These are phyloP conservation scores for Xylaria sp. DNA, from an alignment of 2,329 filamentous ascomycete species.

Conservation along the genomic window DNA sequence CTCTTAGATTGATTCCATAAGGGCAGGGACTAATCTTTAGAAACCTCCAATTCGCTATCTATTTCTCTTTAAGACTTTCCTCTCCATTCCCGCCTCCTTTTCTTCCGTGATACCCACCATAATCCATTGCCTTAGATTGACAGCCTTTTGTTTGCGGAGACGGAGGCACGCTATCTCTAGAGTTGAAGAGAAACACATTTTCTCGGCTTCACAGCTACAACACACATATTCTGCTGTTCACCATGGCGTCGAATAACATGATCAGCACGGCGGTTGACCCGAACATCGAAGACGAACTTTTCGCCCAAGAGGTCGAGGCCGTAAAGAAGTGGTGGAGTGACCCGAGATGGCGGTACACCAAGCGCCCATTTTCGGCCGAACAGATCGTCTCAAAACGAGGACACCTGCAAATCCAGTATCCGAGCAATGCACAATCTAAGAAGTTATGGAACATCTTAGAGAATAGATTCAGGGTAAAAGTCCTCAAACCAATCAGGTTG, in stretches of 20 bases:
- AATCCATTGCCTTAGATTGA: constrained; percentile 19
- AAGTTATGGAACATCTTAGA: constrained; percentile 96
- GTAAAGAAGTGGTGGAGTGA: constrained; percentile 96
- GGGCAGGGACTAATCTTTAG: constrained; percentile 7
- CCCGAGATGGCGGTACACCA: constrained; percentile 91
- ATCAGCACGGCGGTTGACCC: constrained; percentile 66
- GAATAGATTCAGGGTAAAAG: constrained; percentile 78
- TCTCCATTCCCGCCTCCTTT: constrained; percentile 4
- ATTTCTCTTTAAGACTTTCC: not conserved
- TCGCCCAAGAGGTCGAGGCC: constrained; percentile 83
- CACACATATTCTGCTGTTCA: constrained; percentile 41
- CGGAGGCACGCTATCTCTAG: not conserved
- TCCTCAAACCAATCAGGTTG: not conserved
- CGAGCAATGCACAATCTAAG: constrained; percentile 88
- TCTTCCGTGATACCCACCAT: constrained; percentile 23
- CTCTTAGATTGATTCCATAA: not conserved
- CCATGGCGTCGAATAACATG: constrained; percentile 73
- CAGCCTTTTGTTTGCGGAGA: not conserved
- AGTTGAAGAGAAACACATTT: not conserved
- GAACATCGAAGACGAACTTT: constrained; percentile 71
- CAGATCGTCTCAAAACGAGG: constrained; percentile 97
- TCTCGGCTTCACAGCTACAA: not conserved
- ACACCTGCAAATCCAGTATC: constrained; percentile 88
- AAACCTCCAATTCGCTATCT: not conserved
- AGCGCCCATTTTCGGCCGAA: constrained; percentile 92